Percentiles rank a stretch among this genome's conserved stretches.
phyloP scores from a whole-genome alignment of 169 alveolate species.

The Cardiosporidium cionae region DNA sequence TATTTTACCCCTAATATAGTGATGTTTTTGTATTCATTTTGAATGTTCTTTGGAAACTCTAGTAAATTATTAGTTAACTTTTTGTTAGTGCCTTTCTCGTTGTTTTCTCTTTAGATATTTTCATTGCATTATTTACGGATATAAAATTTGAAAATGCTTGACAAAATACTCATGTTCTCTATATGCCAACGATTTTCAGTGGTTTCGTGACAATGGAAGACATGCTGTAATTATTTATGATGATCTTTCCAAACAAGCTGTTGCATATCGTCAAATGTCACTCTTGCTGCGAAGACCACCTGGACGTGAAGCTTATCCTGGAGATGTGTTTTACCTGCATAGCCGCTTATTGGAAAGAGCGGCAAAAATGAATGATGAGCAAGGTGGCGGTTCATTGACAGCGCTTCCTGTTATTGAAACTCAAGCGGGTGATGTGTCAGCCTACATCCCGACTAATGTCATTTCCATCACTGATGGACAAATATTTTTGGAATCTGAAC shows the following conservation, averaged over 20 bases:
- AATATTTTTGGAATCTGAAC: conserved; percentile 88
- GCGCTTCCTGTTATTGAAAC: conserved; percentile 97
- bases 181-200: conserved; percentile 24
- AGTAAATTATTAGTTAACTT: too few relatives aligned
- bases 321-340: conserved; percentile 95
- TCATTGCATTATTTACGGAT: too few relatives aligned
- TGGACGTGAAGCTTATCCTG: conserved; percentile 94
- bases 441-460: conserved; percentile 96
- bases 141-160: too few relatives aligned
- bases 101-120: too few relatives aligned
- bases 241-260: conserved; percentile 96
- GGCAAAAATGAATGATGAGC: conserved; percentile 84
- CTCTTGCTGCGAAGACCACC: conserved; percentile 65
- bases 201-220: conserved; percentile 92
- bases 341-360: conserved; percentile 93
- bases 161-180: too few relatives aligned
- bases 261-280: conserved; percentile 93
- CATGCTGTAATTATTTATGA: conserved; percentile 93
- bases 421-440: conserved; percentile 92
- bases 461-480: conserved; percentile 96
- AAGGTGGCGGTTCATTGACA: conserved; percentile 92
- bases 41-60: too few relatives aligned
- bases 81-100: too few relatives aligned
- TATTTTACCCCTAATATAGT: too few relatives aligned
- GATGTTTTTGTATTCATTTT: not conserved